Evolutionary conservation across 2,329 filamentous ascomycete species (phyloP), one percentile per base, ranked within the genome.

Genomic region (Xylaria polymorpha): DNA sequence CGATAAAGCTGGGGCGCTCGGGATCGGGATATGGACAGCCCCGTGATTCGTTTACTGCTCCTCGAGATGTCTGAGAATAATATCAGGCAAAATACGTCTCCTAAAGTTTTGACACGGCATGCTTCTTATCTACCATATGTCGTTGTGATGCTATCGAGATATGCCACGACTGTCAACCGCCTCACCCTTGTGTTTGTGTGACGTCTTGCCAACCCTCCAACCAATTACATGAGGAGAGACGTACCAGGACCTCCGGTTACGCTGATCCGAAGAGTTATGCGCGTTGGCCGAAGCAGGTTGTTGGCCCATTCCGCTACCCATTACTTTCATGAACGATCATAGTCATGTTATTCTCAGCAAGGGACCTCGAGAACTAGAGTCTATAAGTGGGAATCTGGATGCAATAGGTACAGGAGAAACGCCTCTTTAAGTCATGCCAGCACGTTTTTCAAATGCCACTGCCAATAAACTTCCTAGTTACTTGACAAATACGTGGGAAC

Each of bases 1-100:
- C 44, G 69, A 62, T 62, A 60, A 71, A 51, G 59, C 66, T 58
- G 66, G 64, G 68, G 65, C 62, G 50, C 57, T 61, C 51, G 61
- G 62, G 58, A 59, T 50, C 51, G 41, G 35, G 8, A 63, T 44
- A 44, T 63, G 53, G 60, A 62, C 58, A 59, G 62, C 48, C 66
- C 53, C 48, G 53, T 35, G 50, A 58, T 25, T 25, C 39, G 35
- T 61, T 53, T 59, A 61, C 50, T 55, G 25, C 53, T 61, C 56
- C 61, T 67, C 48, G 18, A 46, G 41, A 37, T 43, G 51, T 62
- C 44, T 46, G 61, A 55, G 56, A 64, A 46, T 68, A 67, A 61
- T 61, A 56, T 56, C 44, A 64, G 64, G 57, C 64, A 61, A 59
- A 64, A 58, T 53, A 67, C 14, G 62, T 55, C 59, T 32, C 64